Percentiles rank a stretch among this genome's conserved stretches.
These are phyloP conservation scores for Poterioochromonas sp. DNA, from an alignment of 352 stramenopile species.

Conservation along the genomic window DNA sequence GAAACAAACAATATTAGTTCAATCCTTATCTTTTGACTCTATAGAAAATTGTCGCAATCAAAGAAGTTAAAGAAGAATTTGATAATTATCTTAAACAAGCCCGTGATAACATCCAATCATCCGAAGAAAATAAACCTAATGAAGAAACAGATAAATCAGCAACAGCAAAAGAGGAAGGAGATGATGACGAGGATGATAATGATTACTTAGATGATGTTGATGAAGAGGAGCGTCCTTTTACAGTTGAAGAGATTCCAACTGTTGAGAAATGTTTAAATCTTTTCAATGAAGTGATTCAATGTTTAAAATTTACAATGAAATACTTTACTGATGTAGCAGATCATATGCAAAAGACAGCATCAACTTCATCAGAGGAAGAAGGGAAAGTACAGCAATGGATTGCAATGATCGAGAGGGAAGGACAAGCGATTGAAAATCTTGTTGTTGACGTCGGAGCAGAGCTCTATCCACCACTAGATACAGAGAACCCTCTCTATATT, in stretches of 20 bases:
- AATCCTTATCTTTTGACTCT: no score
- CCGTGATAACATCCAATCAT: no score
- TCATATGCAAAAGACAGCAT: neutral
- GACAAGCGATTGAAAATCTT: neutral
- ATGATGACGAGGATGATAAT: slow-evolving; percentile 28
- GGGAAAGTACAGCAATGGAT: neutral
- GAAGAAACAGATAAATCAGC: no score
- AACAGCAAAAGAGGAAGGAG: neutral
- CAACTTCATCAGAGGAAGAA: neutral
- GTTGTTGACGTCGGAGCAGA: neutral
- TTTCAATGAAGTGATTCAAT: neutral
- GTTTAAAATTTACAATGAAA: neutral
- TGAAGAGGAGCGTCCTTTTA: neutral
- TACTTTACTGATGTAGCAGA: neutral
- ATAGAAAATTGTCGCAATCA: neutral
- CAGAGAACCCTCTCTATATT: neutral
- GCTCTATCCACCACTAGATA: neutral
- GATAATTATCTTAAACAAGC: neutral
- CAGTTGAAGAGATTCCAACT: slow-evolving; percentile 32
- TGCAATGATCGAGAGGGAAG: neutral
- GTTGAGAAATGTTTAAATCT: neutral
- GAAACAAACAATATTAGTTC: neutral
- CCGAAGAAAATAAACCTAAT: no score
- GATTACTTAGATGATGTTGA: slow-evolving; percentile 27
- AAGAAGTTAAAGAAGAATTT: neutral